These are phyloP conservation scores for Rhodotorula sp. DNA, from an alignment of 1,284 basidiomycete genomes.

Conservation along the genomic window DNA sequence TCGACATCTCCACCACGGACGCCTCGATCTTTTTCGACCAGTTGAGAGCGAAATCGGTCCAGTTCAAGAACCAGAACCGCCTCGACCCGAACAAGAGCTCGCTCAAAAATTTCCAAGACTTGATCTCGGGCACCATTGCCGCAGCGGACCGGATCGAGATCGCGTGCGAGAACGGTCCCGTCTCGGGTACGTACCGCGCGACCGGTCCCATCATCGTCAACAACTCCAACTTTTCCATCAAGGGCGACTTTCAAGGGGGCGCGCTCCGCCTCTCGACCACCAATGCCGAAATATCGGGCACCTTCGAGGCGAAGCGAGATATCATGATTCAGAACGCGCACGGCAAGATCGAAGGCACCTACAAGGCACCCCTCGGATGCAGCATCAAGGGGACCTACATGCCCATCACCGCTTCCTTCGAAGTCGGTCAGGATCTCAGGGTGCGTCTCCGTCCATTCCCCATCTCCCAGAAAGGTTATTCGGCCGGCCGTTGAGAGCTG, in stretches of 20 bases:
- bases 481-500: too few relatives aligned
- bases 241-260: not conserved
- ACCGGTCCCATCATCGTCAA: not conserved
- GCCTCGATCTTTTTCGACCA: conserved; percentile 10
- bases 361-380: conserved; percentile 5
- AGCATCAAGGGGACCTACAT: conserved; percentile 7
- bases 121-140: conserved; percentile 13
- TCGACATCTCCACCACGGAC: conserved; percentile 16
- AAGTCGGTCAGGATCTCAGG: conserved; percentile 3
- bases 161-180: conserved; percentile 15
- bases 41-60: not conserved
- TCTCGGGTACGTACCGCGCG: not conserved
- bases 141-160: conserved; percentile 2
- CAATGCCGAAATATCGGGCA: conserved; percentile 9
- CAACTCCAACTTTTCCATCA: conserved; percentile 1
- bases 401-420: not conserved
- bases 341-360: conserved; percentile 6
- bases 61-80: conserved; percentile 10
- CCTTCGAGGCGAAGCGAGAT: conserved; percentile 4
- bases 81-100: conserved; percentile 16
- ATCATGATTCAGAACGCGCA: not conserved
- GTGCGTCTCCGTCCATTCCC: not conserved
- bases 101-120: conserved; percentile 16
- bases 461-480: too few relatives aligned
- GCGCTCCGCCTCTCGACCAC: not conserved